Percentiles rank a stretch among this genome's conserved stretches.
phyloP scores from a whole-genome alignment of 768 basidiomycete species.

The Pleurotus giganteus region DNA sequence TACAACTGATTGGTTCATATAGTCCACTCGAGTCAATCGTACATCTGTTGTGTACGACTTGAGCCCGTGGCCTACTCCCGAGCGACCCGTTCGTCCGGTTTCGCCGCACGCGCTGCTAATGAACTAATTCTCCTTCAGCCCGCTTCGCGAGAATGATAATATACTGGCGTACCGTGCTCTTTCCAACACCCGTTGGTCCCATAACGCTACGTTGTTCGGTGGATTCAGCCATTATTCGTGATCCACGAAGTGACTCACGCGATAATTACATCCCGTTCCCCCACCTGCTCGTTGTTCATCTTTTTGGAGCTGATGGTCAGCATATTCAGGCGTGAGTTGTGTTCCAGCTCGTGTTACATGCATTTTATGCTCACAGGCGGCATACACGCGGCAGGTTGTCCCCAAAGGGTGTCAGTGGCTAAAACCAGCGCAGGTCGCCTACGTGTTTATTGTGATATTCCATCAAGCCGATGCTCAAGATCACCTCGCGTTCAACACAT shows the following conservation, averaged over 20 bases:
- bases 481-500: too few species aligned
- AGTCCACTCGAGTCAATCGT: slow-evolving; percentile 24
- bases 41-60: slow-evolving; percentile 41
- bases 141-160: neutral
- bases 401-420: neutral
- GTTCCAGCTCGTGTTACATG: too few species aligned
- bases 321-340: too few species aligned
- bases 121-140: slow-evolving; percentile 15
- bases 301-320: neutral
- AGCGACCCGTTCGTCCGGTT: slow-evolving; percentile 10
- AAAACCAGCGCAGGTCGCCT: too few species aligned
- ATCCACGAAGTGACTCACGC: slow-evolving; percentile 2
- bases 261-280: slow-evolving; percentile 1
- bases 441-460: too few species aligned
- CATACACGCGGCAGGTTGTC: neutral
- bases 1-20: slow-evolving; percentile 22
- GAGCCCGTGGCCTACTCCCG: slow-evolving; percentile 19
- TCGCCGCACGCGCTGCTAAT: slow-evolving; percentile 19
- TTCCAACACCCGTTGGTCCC: slow-evolving; percentile 28
- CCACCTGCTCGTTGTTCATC: neutral
- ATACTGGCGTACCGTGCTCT: slow-evolving; percentile 23
- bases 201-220: slow-evolving; percentile 18
- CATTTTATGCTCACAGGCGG: neutral
- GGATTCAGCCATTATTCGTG: neutral
- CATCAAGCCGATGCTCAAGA: too few species aligned